Conservation (phyloP, 2,329 filamentous ascomycete genomes). For the Trichophyton benhamiae region DNA sequence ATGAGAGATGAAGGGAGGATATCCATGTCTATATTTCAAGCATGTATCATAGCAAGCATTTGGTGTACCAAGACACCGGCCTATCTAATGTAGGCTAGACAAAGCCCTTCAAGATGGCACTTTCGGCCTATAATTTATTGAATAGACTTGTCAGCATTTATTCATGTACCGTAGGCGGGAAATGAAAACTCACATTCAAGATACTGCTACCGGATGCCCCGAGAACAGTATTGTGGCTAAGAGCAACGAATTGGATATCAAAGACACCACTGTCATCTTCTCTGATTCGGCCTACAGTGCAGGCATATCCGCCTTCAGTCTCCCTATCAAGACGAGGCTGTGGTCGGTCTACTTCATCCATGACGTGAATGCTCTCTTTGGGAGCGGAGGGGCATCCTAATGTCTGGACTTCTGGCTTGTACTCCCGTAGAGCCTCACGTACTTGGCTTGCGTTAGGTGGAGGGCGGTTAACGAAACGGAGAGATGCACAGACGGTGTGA, state of each 20-base stretch:
- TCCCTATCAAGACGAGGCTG: slow-evolving; percentile 86
- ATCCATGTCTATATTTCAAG: neutral
- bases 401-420: slow-evolving; percentile 67
- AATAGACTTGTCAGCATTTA: neutral
- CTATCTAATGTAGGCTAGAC: neutral
- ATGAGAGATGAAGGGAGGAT: neutral
- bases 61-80: neutral
- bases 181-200: slow-evolving; percentile 48
- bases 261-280: slow-evolving; percentile 73
- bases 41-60: neutral
- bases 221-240: slow-evolving; percentile 88
- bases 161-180: neutral
- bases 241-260: slow-evolving; percentile 85
- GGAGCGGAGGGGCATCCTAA: slow-evolving; percentile 84
- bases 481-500: slow-evolving; percentile 85
- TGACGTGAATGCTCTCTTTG: slow-evolving; percentile 65
- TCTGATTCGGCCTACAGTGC: slow-evolving; percentile 76
- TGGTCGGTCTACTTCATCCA: slow-evolving; percentile 79
- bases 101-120: neutral
- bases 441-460: slow-evolving; percentile 64
- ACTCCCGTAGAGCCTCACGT: slow-evolving; percentile 64
- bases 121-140: neutral
- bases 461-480: slow-evolving; percentile 66
- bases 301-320: slow-evolving; percentile 72
- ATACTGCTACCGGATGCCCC: slow-evolving; percentile 94